Evolutionary conservation across 2,329 filamentous ascomycete species (phyloP), one percentile per base, ranked within the genome.

Genomic region (Rasamsonia emersonii): DNA sequence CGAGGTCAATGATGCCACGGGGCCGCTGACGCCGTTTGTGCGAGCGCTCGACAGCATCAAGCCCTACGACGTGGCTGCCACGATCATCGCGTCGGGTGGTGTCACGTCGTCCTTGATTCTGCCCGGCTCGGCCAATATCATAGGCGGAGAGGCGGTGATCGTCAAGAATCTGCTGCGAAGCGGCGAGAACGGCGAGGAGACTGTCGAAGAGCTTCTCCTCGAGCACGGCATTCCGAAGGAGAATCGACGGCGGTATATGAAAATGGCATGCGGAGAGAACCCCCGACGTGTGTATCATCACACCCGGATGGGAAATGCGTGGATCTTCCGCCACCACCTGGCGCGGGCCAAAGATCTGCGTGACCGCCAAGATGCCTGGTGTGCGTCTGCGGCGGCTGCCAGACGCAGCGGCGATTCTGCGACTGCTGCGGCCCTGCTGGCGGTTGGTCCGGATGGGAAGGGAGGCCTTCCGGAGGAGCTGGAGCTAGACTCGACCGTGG

Each of bases 231-330:
- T 42, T 13, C 32, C 36, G 3, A 41, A 44, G 18, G 76, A 79
- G 24, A 64, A 66, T 14, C 72, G 63, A 38, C 79, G 77, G 72
- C 67, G 79, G 13, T 83, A 80, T 53, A 79, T 84, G 67, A 83
- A 84, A 60, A 83, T 83, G 78, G 79, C 79, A 0, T 83, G 78
- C 41, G 79, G 79, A 20, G 79, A 83, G 56, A 83, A 83, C 44
- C 62, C 78, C 2, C 81, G 81, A 58, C 59, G 67, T 1, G 59
- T 75, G 1, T 79, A 81, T 38, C 76, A 76, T 7, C 63, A 61
- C 33, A 80, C 73, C 39, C 64, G 79, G 1, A 60, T 83, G 46
- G 79, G 79, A 6, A 77, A 83, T 56, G 78, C 77, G 28, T 83
- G 75, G 68, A 70, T 76, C 40, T 79, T 83, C 45, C 68, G 79